Evolutionary conservation across 805 yeast genomes (phyloP).

Genomic region (Lipomyces sp.): DNA sequence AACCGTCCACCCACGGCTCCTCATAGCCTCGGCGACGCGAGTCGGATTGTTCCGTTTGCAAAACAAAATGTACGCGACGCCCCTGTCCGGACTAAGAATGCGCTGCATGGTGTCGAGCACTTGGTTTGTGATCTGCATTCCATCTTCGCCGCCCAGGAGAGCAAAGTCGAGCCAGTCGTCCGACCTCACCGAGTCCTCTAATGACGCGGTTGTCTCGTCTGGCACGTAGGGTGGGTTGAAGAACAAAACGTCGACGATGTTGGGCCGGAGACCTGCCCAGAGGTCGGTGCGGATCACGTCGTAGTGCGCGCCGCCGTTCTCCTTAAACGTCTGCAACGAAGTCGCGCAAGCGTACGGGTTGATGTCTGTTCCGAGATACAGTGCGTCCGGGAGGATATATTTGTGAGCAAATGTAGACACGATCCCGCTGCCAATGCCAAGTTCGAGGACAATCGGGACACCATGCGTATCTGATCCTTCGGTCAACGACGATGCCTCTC

Average conservation of each 20-base stretch:
- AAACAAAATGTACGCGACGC: constrained; percentile 83
- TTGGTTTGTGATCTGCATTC: constrained; percentile 78
- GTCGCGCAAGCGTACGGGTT: constrained; percentile 72
- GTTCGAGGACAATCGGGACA: constrained; percentile 64
- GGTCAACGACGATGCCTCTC: too few species aligned
- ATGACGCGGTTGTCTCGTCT: constrained; percentile 63
- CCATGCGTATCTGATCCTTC: constrained; percentile 1
- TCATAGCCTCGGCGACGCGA: constrained; percentile 51
- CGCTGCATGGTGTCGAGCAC: constrained; percentile 55
- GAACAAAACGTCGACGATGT: constrained; percentile 63
- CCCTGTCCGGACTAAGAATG: constrained; percentile 50
- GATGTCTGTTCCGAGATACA: constrained; percentile 70
- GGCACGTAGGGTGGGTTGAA: constrained; percentile 99
- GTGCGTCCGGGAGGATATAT: constrained; percentile 51
- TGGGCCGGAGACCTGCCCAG: constrained; percentile 47
- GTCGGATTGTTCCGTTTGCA: constrained; percentile 89
- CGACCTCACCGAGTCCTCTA: constrained; percentile 51
- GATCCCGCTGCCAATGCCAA: constrained; percentile 92
- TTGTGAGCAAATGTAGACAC: constrained; percentile 73
- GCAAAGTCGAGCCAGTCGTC: constrained; percentile 85
- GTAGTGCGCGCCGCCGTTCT: constrained; percentile 33
- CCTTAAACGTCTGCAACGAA: constrained; percentile 45
- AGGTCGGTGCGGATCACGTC: constrained; percentile 59
- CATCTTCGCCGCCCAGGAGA: constrained; percentile 81
- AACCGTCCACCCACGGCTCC: constrained; percentile 51